These are phyloP conservation scores for Codiaeum variegatum DNA, from an alignment of 441 rosid genomes.

Conservation along the genomic window DNA sequence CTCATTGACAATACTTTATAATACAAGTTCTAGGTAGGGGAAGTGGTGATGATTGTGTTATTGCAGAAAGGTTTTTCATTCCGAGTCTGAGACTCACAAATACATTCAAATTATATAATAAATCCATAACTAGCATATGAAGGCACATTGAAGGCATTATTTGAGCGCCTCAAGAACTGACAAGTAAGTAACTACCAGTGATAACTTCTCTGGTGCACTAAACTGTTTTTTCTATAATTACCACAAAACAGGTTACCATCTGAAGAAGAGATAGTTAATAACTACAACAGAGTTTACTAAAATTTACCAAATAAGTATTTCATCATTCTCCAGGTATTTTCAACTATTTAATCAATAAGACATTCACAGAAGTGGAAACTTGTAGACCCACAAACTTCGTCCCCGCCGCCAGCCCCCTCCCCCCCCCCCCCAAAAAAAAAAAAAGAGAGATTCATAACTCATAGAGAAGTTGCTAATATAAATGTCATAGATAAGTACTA, in stretches of 20 bases:
- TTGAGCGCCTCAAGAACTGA: constrained; percentile 1
- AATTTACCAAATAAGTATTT: constrained; percentile 7
- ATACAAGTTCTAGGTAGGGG: background rate
- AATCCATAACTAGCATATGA: constrained; percentile 13
- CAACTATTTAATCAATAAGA: background rate
- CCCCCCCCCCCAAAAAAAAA: too few species aligned
- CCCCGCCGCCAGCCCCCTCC: too few species aligned
- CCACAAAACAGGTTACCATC: background rate
- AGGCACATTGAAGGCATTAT: constrained; percentile 16
- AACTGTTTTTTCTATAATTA: constrained; percentile 12
- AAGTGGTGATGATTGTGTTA: background rate
- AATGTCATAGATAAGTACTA: constrained; percentile 11
- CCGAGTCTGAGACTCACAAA: background rate
- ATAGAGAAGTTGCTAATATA: background rate
- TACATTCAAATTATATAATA: constrained; percentile 3
- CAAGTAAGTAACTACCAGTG: background rate
- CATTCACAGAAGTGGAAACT: background rate
- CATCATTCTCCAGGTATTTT: constrained; percentile 16
- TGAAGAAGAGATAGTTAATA: constrained; percentile 8
- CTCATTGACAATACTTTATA: constrained; percentile 8
- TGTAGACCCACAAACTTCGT: background rate
- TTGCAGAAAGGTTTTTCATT: background rate
- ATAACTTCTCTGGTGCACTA: background rate
- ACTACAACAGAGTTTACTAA: constrained; percentile 4
- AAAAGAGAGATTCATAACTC: constrained; percentile 5